Evolutionary conservation across 2,329 filamentous ascomycete genomes (phyloP).

Genomic region (Penicillium janthinellum): DNA sequence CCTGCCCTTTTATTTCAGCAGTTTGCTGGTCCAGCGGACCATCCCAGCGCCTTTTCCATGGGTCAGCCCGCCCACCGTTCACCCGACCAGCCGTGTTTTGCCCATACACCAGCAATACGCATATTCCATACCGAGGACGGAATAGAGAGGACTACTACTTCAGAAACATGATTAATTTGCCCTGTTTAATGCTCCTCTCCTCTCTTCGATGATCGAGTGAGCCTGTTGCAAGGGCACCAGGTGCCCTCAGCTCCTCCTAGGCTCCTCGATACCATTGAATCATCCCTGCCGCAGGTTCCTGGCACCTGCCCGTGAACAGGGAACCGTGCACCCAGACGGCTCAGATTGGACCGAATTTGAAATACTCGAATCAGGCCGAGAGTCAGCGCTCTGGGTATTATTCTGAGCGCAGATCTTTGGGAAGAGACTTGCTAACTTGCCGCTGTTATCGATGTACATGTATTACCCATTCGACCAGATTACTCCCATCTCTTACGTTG

Average conservation of each 20-base stretch:
- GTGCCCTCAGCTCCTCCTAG: slow-evolving; percentile 1
- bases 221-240: neutral
- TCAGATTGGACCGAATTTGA: slow-evolving; percentile 17
- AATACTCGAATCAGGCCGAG: slow-evolving; percentile 2
- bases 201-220: neutral
- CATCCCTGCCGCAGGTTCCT: slow-evolving; percentile 5
- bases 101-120: neutral
- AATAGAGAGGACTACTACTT: neutral
- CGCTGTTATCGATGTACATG: neutral
- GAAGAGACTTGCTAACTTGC: neutral
- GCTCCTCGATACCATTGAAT: neutral
- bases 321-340: slow-evolving; percentile 20
- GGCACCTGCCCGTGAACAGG: slow-evolving; percentile 8
- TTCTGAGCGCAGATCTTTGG: neutral
- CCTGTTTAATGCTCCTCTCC: neutral
- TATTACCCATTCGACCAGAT: neutral
- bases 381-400: neutral
- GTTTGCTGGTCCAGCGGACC: neutral
- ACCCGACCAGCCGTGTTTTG: slow-evolving; percentile 8
- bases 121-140: neutral
- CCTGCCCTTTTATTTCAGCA: neutral
- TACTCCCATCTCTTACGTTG: too few relatives aligned
- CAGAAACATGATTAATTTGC: neutral
- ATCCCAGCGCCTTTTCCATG: slow-evolving; percentile 8
- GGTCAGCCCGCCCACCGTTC: slow-evolving; percentile 24